A percentile compares a stretch with the other conserved stretches of the same genome.
Conservation (phyloP, 495 filamentous ascomycete genomes). For the Hypoxylon subgilvum region DNA sequence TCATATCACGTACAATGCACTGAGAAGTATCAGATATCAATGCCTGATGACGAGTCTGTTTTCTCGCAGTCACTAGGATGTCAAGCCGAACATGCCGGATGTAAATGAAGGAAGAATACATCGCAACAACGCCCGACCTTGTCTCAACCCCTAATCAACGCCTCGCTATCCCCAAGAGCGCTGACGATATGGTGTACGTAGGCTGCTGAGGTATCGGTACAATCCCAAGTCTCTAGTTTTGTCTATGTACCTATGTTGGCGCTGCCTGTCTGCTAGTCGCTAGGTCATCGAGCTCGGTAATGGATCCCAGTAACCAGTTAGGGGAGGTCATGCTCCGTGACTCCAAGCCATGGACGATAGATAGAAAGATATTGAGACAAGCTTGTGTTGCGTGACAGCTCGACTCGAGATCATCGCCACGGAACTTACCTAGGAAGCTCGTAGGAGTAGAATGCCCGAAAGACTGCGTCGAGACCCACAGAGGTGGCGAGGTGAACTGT, state of each 20-base stretch:
- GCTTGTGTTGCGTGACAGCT: constrained; percentile 25
- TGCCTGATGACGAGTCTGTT: too few species aligned
- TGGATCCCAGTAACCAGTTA: background rate
- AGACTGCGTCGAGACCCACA: constrained; percentile 9
- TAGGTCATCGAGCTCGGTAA: background rate
- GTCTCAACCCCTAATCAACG: too few species aligned
- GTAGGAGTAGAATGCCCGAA: constrained; percentile 3
- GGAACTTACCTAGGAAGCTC: background rate
- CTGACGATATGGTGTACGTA: background rate
- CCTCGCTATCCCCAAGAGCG: too few species aligned
- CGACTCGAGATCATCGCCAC: constrained; percentile 5
- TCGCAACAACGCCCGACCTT: too few species aligned
- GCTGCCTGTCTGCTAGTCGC: background rate
- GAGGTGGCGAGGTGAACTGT: constrained; percentile 8
- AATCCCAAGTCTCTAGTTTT: background rate
- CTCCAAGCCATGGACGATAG: background rate
- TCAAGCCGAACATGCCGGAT: too few species aligned
- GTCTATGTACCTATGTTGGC: background rate
- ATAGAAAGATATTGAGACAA: background rate
- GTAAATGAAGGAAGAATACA: too few species aligned
- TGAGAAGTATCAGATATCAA: too few species aligned
- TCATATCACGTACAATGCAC: background rate
- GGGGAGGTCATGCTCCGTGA: background rate
- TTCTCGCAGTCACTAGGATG: too few species aligned
- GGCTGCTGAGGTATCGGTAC: background rate